phyloP scores from a whole-genome alignment of 2,329 filamentous ascomycete genomes.

The Fusarium guadeloupense region DNA sequence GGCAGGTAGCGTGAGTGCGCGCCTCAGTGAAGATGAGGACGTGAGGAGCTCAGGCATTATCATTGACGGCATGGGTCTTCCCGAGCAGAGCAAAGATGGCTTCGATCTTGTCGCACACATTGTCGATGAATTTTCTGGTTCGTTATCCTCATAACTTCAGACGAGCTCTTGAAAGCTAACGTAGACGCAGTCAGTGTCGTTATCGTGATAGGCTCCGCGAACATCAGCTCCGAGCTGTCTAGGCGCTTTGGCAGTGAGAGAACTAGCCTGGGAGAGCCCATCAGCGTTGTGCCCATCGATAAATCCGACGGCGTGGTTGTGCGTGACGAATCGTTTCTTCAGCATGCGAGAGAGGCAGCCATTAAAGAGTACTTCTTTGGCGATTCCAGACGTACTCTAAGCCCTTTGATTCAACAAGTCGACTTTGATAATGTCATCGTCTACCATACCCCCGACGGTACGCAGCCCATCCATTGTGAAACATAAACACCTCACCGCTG shows the following conservation, averaged over 20 bases:
- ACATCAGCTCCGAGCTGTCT: slow-evolving; percentile 77
- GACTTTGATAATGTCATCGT: slow-evolving; percentile 79
- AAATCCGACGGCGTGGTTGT: slow-evolving; percentile 88
- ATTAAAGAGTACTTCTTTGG: slow-evolving; percentile 97
- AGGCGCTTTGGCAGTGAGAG: slow-evolving; percentile 70
- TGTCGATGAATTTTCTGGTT: slow-evolving; percentile 63
- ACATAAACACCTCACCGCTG: slow-evolving; percentile 12
- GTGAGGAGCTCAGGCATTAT: slow-evolving; percentile 81
- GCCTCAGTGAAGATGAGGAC: slow-evolving; percentile 77
- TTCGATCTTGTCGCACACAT: slow-evolving; percentile 86
- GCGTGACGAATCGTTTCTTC: slow-evolving; percentile 78
- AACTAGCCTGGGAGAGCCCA: slow-evolving; percentile 69
- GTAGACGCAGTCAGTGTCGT: slow-evolving; percentile 80
- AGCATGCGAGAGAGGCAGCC: slow-evolving; percentile 75
- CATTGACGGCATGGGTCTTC: slow-evolving; percentile 81
- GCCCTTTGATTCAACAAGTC: slow-evolving; percentile 86
- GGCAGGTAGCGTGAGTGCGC: slow-evolving; percentile 79
- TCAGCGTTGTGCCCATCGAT: slow-evolving; percentile 80
- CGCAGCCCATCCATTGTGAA: slow-evolving; percentile 40
- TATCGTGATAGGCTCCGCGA: slow-evolving; percentile 81
- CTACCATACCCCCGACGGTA: slow-evolving; percentile 73
- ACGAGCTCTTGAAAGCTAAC: slow-evolving; percentile 18
- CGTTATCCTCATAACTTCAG: not conserved
- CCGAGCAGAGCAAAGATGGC: slow-evolving; percentile 71
- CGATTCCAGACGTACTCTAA: slow-evolving; percentile 76